A percentile compares a stretch with the other conserved stretches of the same genome.
Conservation (phyloP, 352 stramenopile genomes). For the Phytopythium aichiense region DNA sequence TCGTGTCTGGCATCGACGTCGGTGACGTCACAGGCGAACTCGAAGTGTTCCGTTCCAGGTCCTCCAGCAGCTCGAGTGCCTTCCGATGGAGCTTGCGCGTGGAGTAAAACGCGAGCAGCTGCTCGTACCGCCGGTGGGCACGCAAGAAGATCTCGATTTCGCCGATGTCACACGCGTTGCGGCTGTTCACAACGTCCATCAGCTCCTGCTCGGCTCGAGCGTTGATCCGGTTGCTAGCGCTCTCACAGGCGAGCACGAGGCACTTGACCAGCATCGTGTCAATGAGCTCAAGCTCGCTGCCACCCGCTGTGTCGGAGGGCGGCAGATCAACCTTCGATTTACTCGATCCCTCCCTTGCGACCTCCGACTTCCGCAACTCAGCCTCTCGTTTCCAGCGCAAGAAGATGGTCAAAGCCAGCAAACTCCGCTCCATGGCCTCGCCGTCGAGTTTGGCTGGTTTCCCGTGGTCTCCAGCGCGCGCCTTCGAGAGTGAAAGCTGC, state of each 20-base stretch:
- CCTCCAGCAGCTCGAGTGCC: constrained; percentile 74
- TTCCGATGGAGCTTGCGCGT: constrained; percentile 71
- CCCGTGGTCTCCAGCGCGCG: neutral
- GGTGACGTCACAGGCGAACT: constrained; percentile 14
- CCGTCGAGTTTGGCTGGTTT: constrained; percentile 21
- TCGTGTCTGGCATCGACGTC: constrained; percentile 1
- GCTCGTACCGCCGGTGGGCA: constrained; percentile 52
- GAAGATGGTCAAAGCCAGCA: constrained; percentile 53
- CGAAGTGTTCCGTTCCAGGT: constrained; percentile 55
- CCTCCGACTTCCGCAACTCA: constrained; percentile 10
- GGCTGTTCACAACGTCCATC: constrained; percentile 39
- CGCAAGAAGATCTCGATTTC: constrained; percentile 78
- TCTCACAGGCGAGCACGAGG: constrained; percentile 49
- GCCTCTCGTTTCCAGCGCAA: constrained; percentile 38
- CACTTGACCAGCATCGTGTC: constrained; percentile 84
- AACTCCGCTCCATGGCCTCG: constrained; percentile 41
- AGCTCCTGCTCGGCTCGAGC: constrained; percentile 36
- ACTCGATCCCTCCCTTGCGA: constrained; percentile 7
- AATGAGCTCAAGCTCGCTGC: constrained; percentile 40
- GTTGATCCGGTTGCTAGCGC: constrained; percentile 34
- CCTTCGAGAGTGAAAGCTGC: neutral
- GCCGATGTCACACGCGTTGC: constrained; percentile 68
- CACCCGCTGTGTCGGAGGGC: neutral
- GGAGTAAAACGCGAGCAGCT: constrained; percentile 68
- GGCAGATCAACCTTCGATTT: neutral